These are phyloP conservation scores for Solanum medicagineum DNA, from an alignment of 257 asterid species.

Conservation along the genomic window DNA sequence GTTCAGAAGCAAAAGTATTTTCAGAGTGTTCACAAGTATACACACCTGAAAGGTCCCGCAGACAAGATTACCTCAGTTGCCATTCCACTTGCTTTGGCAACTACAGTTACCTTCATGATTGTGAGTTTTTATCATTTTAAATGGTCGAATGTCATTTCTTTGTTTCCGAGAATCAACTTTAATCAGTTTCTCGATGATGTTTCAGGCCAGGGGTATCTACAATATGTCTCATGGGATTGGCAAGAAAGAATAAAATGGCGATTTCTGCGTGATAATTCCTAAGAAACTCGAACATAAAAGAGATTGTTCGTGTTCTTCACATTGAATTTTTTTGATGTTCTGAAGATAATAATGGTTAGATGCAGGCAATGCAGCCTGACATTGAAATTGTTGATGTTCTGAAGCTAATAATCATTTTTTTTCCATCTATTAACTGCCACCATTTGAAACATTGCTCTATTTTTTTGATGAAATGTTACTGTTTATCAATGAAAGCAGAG, in stretches of 20 bases:
- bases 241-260: slow-evolving; percentile 49
- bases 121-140: slow-evolving; percentile 27
- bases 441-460: not conserved
- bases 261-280: not conserved
- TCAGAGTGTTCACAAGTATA: slow-evolving; percentile 54
- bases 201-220: slow-evolving; percentile 67
- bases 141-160: not conserved
- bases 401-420: not conserved
- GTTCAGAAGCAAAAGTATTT: slow-evolving; percentile 42
- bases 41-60: slow-evolving; percentile 42
- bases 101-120: slow-evolving; percentile 34
- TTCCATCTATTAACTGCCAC: not conserved
- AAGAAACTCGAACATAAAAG: not conserved
- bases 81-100: slow-evolving; percentile 61
- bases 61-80: slow-evolving; percentile 61
- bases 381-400: not conserved
- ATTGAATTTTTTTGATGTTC: not conserved
- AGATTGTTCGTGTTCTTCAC: not conserved
- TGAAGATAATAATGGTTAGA: not conserved
- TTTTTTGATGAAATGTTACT: not conserved
- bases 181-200: not conserved
- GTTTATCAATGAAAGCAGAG: not conserved
- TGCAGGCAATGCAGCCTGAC: not conserved
- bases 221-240: slow-evolving; percentile 80
- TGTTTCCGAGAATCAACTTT: not conserved